Percentiles rank a stretch among this genome's conserved stretches.
Evolutionary conservation across 352 stramenopile species (phyloP).

Genomic region (Stramenopiles sp.): DNA sequence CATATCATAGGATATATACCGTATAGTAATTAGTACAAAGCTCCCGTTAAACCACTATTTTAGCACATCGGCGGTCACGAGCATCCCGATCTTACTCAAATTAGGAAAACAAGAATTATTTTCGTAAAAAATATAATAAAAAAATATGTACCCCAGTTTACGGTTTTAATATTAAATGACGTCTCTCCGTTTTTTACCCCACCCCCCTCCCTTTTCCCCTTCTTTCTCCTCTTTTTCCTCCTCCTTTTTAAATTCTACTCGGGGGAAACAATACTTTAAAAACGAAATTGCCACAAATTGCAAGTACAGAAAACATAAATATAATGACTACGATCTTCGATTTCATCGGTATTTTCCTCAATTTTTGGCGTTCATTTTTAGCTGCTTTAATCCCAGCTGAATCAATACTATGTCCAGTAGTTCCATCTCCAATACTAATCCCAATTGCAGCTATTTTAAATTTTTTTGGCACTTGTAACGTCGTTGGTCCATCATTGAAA

Average conservation of each 20-base stretch:
- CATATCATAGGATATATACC: too few relatives aligned
- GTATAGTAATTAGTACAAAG: too few relatives aligned
- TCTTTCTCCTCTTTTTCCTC: too few relatives aligned
- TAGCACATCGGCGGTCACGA: too few relatives aligned
- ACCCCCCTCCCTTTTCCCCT: too few relatives aligned
- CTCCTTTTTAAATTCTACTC: neutral
- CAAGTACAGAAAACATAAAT: neutral
- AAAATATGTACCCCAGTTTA: too few relatives aligned
- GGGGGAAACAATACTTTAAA: neutral
- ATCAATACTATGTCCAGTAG: neutral
- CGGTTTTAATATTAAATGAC: too few relatives aligned
- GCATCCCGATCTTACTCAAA: too few relatives aligned
- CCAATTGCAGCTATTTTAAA: neutral
- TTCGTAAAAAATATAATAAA: too few relatives aligned
- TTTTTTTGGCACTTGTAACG: neutral
- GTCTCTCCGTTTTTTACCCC: too few relatives aligned
- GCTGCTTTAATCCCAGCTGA: neutral
- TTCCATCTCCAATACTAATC: neutral
- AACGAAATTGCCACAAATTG: neutral
- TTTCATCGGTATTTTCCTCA: neutral
- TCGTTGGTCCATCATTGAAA: neutral
- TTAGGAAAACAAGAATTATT: too few relatives aligned
- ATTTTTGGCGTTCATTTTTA: neutral
- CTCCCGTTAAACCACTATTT: too few relatives aligned
- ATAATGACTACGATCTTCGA: neutral